phyloP scores from a whole-genome alignment of 1,284 basidiomycete genomes.

The Papiliotrema flavescens region DNA sequence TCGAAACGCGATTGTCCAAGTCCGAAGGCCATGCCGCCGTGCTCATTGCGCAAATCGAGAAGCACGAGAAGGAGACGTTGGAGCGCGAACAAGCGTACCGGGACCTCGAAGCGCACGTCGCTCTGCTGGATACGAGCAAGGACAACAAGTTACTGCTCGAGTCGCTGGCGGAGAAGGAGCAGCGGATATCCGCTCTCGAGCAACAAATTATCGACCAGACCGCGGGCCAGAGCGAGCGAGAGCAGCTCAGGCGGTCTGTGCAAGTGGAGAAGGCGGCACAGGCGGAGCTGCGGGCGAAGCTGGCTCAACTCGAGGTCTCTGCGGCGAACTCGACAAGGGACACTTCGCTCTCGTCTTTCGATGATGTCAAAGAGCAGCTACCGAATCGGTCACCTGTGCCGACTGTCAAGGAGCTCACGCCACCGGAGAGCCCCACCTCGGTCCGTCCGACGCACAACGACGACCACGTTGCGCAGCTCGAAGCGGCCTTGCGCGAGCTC shows the following conservation, averaged over 20 bases:
- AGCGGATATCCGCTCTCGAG: constrained; percentile 69
- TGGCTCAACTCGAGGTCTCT: constrained; percentile 5
- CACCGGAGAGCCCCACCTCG: constrained; percentile 13
- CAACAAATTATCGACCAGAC: constrained; percentile 55
- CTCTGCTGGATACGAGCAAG: constrained; percentile 64
- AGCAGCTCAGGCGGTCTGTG: constrained; percentile 56
- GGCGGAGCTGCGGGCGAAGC: constrained; percentile 10
- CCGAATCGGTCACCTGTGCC: constrained; percentile 4
- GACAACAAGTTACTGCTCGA: constrained; percentile 55
- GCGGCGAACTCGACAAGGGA: background rate
- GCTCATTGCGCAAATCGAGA: constrained; percentile 68
- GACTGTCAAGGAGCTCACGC: constrained; percentile 13
- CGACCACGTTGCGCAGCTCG: constrained; percentile 50
- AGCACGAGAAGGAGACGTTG: constrained; percentile 71
- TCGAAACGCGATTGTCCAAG: constrained; percentile 75
- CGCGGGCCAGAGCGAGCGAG: constrained; percentile 21
- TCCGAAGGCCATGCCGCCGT: constrained; percentile 70
- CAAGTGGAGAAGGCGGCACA: constrained; percentile 12
- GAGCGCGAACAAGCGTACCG: constrained; percentile 63
- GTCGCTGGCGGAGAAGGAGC: constrained; percentile 77
- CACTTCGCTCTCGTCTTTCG: background rate
- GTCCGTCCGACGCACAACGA: background rate
- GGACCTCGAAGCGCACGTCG: constrained; percentile 68
- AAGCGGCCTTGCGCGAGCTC: constrained; percentile 71
- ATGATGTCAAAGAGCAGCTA: background rate